A percentile compares a stretch with the other conserved stretches of the same genome.
Evolutionary conservation across 225 moss, liverwort and hornwort genomes (phyloP).

Genomic region (Takakia lepidozioides): DNA sequence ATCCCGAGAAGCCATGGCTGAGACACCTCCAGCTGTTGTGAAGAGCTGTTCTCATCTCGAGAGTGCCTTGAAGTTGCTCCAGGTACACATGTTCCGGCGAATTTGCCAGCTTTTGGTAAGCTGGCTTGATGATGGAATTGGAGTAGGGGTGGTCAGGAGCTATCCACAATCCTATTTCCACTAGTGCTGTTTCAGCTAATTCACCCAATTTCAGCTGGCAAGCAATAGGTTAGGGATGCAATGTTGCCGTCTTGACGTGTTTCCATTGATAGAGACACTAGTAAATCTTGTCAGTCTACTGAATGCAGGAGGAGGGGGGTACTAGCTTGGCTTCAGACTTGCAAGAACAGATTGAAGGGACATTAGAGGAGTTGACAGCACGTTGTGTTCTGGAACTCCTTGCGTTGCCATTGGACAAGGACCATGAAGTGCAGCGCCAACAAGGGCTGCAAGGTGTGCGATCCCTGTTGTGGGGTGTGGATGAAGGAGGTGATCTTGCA

Average conservation of each 20-base stretch:
- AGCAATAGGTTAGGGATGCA: too few species aligned
- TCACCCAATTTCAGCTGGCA: too few species aligned
- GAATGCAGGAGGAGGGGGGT: slow-evolving; percentile 83
- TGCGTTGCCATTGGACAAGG: slow-evolving; percentile 67
- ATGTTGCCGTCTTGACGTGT: too few species aligned
- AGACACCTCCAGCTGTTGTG: slow-evolving; percentile 69
- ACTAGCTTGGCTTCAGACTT: slow-evolving; percentile 62
- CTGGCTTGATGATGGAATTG: too few species aligned
- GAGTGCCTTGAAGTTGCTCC: slow-evolving; percentile 77
- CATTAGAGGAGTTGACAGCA: slow-evolving; percentile 72
- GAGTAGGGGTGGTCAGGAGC: too few species aligned
- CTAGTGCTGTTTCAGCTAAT: too few species aligned
- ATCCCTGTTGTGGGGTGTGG: slow-evolving; percentile 74
- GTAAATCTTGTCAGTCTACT: too few species aligned
- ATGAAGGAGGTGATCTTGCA: slow-evolving; percentile 62
- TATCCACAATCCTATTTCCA: too few species aligned
- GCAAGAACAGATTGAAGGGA: slow-evolving; percentile 93
- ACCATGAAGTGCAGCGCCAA: slow-evolving; percentile 63
- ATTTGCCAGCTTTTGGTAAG: too few species aligned
- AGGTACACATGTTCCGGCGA: slow-evolving; percentile 55
- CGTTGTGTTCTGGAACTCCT: slow-evolving; percentile 87
- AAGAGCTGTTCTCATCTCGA: slow-evolving; percentile 87
- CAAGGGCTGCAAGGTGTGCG: slow-evolving; percentile 85
- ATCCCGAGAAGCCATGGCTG: slow-evolving; percentile 93
- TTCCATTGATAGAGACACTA: too few species aligned